Evolutionary conservation across 306 rosid genomes (phyloP).

Genomic region (Adenanthera pavonina): DNA sequence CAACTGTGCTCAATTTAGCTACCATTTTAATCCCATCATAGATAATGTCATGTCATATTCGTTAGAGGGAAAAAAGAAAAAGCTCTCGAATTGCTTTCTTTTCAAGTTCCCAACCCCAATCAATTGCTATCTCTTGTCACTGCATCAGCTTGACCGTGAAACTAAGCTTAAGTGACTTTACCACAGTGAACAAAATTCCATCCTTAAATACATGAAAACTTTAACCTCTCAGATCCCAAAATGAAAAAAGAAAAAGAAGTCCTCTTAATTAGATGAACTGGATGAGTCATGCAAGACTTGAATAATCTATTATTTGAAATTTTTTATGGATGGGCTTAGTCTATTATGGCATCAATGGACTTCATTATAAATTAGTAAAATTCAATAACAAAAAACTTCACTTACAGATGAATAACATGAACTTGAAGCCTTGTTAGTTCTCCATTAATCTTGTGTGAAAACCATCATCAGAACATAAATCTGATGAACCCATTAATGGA

Average conservation of each 20-base stretch:
- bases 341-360: background rate
- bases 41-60: constrained; percentile 44
- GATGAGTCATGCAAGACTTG: constrained; percentile 5
- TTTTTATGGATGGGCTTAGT: background rate
- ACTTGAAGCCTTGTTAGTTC: constrained; percentile 25
- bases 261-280: background rate
- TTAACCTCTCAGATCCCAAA: constrained; percentile 7
- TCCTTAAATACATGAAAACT: background rate
- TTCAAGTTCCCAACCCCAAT: constrained; percentile 38
- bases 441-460: constrained; percentile 26
- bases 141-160: constrained; percentile 6
- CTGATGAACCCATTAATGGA: constrained; percentile 35
- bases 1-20: constrained; percentile 17
- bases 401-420: constrained; percentile 9
- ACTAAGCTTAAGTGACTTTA: constrained; percentile 4
- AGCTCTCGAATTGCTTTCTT: constrained; percentile 35
- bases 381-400: background rate
- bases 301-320: background rate
- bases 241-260: background rate
- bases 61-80: constrained; percentile 14
- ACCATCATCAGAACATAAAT: constrained; percentile 40
- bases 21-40: constrained; percentile 11
- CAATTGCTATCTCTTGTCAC: constrained; percentile 28
- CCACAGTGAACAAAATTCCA: constrained; percentile 3
- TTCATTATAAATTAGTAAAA: background rate